Evolutionary conservation across 2,329 filamentous ascomycete species (phyloP), one percentile per base, ranked within the genome.

Genomic region (Xenoacremonium recifei): DNA sequence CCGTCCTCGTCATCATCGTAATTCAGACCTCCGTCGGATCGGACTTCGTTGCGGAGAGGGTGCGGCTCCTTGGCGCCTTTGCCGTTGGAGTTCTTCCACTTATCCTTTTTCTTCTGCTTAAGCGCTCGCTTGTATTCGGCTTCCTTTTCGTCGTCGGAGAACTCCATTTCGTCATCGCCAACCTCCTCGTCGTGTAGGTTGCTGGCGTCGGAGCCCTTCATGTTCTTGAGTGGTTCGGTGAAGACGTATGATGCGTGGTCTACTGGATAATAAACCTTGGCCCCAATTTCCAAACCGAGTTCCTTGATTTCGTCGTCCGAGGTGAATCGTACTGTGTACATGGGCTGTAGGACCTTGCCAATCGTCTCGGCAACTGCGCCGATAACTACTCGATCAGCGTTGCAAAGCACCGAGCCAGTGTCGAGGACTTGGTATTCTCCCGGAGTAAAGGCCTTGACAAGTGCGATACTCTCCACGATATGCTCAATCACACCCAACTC

Each of bases 121-220:
- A 81, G 56, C 45, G 77, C 76, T 42, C 79, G 72, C 69, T 86
- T 95, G 61, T 89, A 82, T 55, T 90, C 88, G 6, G 86, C 85
- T 66, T 99, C 93, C 54, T 88, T 87, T 67, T 99, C 93, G 57
- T 99, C 93, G 54, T 99, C 93, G 0, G 92, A 96, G 63, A 97
- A 97, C 61, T 97, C 93, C 54, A 89, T 79, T 62, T 97, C 92
- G 27, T 95, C 88, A 21, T 87, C 85, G 13, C 71, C 82, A 6
- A 90, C 78, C 68, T 97, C 92, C 64, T 99, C 93, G 54, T 97
- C 93, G 64, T 96, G 87, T 40, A 96, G 77, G 61, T 97, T 97
- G 38, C 89, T 95, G 7, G 93, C 92, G 65, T 99, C 93, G 9
- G 89, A 93, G 45, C 90, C 89, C 68, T 95, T 97, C 57, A 86